Conservation (phyloP, 2,329 filamentous ascomycete genomes). For the Ceratocystis cubensis region DNA sequence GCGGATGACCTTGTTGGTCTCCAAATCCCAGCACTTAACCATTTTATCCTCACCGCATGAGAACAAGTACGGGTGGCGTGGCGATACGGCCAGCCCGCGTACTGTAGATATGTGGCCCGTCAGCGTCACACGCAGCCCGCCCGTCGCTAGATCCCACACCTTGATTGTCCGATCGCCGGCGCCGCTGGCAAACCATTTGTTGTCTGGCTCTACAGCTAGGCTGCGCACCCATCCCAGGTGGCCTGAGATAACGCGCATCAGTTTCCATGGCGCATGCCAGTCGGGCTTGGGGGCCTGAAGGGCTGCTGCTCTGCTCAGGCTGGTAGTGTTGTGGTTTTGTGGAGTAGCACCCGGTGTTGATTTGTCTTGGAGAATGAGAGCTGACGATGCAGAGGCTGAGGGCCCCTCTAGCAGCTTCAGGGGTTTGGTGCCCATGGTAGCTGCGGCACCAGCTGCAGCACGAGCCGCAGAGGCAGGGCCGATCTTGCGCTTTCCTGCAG, state of each 20-base stretch:
- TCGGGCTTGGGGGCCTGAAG: conserved; percentile 55
- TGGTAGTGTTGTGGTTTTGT: conserved; percentile 17
- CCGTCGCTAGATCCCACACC: conserved; percentile 91
- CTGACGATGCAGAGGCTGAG: conserved; percentile 32
- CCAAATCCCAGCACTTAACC: conserved; percentile 99
- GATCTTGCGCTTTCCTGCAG: conserved; percentile 16
- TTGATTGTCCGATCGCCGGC: conserved; percentile 96
- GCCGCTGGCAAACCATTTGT: conserved; percentile 94
- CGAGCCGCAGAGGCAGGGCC: conserved; percentile 5
- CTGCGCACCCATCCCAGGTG: conserved; percentile 90
- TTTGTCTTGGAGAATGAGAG: conserved; percentile 7
- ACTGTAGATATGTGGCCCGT: conserved; percentile 94
- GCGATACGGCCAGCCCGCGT: conserved; percentile 79
- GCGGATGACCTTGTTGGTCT: conserved; percentile 98
- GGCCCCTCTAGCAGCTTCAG: conserved; percentile 32
- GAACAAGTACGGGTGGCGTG: conserved; percentile 90
- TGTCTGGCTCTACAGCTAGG: conserved; percentile 85
- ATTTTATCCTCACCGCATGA: conserved; percentile 98
- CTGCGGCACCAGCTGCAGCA: conserved; percentile 28
- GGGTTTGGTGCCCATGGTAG: not conserved
- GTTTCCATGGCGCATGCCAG: conserved; percentile 97
- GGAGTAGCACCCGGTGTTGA: conserved; percentile 12
- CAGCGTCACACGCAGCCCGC: conserved; percentile 69
- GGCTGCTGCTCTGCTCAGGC: conserved; percentile 26
- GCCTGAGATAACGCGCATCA: conserved; percentile 93